Base-by-base conservation (phyloP, 1,284 basidiomycete species). In the Singerocomus rubriflavus region DNA sequence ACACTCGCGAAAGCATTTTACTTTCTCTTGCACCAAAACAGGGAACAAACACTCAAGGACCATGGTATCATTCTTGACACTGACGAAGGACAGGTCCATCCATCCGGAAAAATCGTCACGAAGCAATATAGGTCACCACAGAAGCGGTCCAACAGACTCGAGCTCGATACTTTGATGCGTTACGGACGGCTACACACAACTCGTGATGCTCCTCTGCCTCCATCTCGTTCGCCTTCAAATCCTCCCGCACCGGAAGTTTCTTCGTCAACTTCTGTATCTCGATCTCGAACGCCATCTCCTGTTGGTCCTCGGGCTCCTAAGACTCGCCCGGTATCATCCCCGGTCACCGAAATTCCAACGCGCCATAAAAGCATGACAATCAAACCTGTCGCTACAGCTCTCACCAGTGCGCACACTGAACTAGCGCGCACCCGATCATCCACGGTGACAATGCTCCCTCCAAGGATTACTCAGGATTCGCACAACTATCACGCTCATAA, bases 1-100 rank as follows among this genome's bases (percentile, higher is more conserved):
- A 85, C 84, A 5, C 85, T 93, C 65, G 91, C 93, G 27, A 98
- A 98, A 69, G 92, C 92, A 0, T 94, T 97, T 69, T 97, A 96
- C 65, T 93, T 91, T 67, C 76, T 97, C 40, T 77, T 97, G 21
- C 76, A 82, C 49, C 82, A 83, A 66, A 93, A 95, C 69, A 81
- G 90, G 47, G 88, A 89, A 61, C 81, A 82, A 54, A 81, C 84
- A 17, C 68, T 85, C 64, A 77, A 85, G 70, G 79, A 88, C 69
- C 81, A 81, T 65, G 76, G 76, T 5, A 75, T 75, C 33, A 67
- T 79, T 48, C 70, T 74, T 59, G 73, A 76, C 56, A 59, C 68
- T 21, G 71, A 72, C 41, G 66, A 69, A 49, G 59, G 39, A 30
- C 55, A 47, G 16, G 36, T 61, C 54, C 57, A 47, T 43, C 54